Base-by-base conservation (phyloP, 1,284 basidiomycete species). In the Gymnopus androsaceus region DNA sequence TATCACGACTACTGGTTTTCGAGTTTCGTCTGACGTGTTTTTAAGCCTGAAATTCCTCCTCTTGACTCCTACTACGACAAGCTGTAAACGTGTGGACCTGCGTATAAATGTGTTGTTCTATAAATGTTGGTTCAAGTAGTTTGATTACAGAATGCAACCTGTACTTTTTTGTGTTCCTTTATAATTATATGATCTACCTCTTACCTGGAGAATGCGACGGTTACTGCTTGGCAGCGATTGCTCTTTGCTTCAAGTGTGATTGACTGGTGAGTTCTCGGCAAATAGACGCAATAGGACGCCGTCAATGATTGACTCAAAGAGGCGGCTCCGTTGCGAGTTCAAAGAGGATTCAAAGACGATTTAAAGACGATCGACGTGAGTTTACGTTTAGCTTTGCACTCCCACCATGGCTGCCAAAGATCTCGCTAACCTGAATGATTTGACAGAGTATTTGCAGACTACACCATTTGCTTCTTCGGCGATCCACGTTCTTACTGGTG, bases 61-160 rank as follows among this genome's bases (percentile, higher is more conserved):
- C 82, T 93, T 64, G 93, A 95, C 70, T 84, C 81, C 53, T 96
- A 92, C 81, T 95, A 95, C 80, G 94, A 95, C 85, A 95, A 95
- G 81, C 78, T 85, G 64, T 85, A 79, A 75, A 53, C 38, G 4
- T 54, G 52, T 31, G 21, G 48, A 49, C 27, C 15, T 55, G 15
- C 46, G 37, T 44, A 33, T 37, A 44, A 45, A 40, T 49, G 41
- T 44, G 6, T 40, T 36, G 37, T 49, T 27, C 42, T 57, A 52
- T 37, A 38, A 51, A 34, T 54, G 34, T 37, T 41, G 36, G 40
- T 36, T 50, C 27, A 17, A 46, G 27, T 34, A 55, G 44, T 38
- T 40, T 48, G 46, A 40, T 41, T 46, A 41, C 44, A 54, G 34
- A n/a, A 42, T 27, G 21, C 33, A 25, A 34, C 33, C 49, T 58